Evolutionary conservation across 2,329 filamentous ascomycete genomes (phyloP).

Genomic region (Clarireedia homoeocarpa): DNA sequence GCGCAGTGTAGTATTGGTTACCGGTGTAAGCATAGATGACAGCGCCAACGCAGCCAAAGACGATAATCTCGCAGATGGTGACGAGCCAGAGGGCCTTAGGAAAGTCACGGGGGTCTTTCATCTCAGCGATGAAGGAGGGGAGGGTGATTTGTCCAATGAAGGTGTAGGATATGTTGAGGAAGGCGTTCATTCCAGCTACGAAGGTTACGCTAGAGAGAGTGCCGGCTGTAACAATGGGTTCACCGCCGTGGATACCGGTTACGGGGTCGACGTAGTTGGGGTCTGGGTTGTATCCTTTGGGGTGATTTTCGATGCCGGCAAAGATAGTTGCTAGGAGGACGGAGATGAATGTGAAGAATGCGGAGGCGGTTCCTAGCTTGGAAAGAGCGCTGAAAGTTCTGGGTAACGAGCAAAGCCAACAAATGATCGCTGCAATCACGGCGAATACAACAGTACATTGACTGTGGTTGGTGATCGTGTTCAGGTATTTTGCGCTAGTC

Average conservation of each 20-base stretch:
- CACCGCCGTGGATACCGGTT: slow-evolving; percentile 38
- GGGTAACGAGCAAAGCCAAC: slow-evolving; percentile 72
- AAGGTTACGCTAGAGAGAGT: slow-evolving; percentile 67
- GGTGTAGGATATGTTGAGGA: slow-evolving; percentile 92
- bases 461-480: slow-evolving; percentile 70
- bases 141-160: slow-evolving; percentile 95
- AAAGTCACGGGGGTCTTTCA: slow-evolving; percentile 75
- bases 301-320: slow-evolving; percentile 66
- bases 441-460: slow-evolving; percentile 77
- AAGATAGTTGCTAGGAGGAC: slow-evolving; percentile 81
- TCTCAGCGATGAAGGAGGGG: slow-evolving; percentile 91
- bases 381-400: slow-evolving; percentile 77
- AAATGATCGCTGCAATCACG: slow-evolving; percentile 65
- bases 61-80: slow-evolving; percentile 77
- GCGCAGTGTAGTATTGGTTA: slow-evolving; percentile 79
- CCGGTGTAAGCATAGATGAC: slow-evolving; percentile 84
- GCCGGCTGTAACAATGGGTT: slow-evolving; percentile 59
- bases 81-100: slow-evolving; percentile 89
- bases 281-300: slow-evolving; percentile 54
- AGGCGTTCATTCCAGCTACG: slow-evolving; percentile 75
- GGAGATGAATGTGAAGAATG: slow-evolving; percentile 83
- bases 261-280: slow-evolving; percentile 30
- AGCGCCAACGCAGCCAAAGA: slow-evolving; percentile 75
- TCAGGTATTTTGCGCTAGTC: slow-evolving; percentile 78
- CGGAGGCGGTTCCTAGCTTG: slow-evolving; percentile 70